Conservation (phyloP, 2,329 filamentous ascomycete species). For the Arthroderma sp. region DNA sequence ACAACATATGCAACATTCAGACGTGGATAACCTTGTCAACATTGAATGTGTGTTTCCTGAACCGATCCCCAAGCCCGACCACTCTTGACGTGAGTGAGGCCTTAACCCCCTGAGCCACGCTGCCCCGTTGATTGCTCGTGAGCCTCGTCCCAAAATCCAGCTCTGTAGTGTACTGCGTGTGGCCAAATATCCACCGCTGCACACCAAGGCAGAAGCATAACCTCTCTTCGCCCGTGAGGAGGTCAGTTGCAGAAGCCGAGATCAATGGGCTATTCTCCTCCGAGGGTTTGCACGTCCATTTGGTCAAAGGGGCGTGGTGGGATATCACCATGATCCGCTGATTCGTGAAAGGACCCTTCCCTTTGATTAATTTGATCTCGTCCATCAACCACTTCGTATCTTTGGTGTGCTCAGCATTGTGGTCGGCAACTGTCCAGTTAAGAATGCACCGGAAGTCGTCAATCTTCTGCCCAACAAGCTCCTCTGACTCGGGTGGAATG, state of each 20-base stretch:
- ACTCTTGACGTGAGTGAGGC: constrained; percentile 14
- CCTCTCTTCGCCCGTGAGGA: not conserved
- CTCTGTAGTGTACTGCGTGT: constrained; percentile 36
- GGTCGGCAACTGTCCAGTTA: constrained; percentile 39
- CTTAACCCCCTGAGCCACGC: constrained; percentile 19
- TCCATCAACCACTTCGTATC: constrained; percentile 41
- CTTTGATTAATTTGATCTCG: constrained; percentile 21
- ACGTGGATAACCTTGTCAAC: constrained; percentile 3
- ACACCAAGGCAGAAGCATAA: constrained; percentile 8
- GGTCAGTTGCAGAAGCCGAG: constrained; percentile 32
- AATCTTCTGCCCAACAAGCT: constrained; percentile 34
- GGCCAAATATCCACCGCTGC: constrained; percentile 34
- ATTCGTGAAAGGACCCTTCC: not conserved
- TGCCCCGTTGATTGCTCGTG: constrained; percentile 37
- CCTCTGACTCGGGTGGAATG: constrained; percentile 31
- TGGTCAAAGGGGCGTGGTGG: constrained; percentile 42
- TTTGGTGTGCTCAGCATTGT: constrained; percentile 36
- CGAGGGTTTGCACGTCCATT: constrained; percentile 38
- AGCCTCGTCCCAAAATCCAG: constrained; percentile 28
- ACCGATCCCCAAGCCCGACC: not conserved
- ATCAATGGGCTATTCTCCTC: constrained; percentile 38
- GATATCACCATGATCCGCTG: constrained; percentile 38
- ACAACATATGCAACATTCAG: not conserved
- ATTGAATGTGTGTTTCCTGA: constrained; percentile 6
- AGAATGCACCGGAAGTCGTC: constrained; percentile 43